Evolutionary conservation across 116 monocot genomes (phyloP).

Genomic region (Zostera marina): DNA sequence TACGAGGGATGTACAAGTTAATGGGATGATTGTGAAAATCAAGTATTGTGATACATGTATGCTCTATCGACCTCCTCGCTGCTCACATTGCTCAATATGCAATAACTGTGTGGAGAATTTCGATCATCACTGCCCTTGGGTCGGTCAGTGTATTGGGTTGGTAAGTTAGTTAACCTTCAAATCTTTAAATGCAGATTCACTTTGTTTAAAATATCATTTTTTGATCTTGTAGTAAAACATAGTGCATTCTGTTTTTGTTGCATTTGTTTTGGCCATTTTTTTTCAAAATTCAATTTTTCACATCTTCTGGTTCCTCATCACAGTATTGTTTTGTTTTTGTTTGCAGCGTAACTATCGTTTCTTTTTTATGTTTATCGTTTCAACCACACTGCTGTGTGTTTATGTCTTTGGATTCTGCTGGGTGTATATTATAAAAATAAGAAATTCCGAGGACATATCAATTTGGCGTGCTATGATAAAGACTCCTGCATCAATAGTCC

Average conservation of each 20-base stretch:
- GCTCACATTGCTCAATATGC: slow-evolving; percentile 84
- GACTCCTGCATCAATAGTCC: slow-evolving; percentile 52
- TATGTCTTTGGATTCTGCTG: slow-evolving; percentile 80
- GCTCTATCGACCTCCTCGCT: slow-evolving; percentile 77
- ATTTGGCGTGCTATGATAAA: slow-evolving; percentile 66
- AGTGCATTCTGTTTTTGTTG: too few species aligned
- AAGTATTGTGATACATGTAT: slow-evolving; percentile 78
- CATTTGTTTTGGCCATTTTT: too few species aligned
- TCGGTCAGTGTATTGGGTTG: slow-evolving; percentile 77
- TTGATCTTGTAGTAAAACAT: too few species aligned
- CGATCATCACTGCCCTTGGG: slow-evolving; percentile 87
- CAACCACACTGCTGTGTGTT: slow-evolving; percentile 64
- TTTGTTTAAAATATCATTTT: too few species aligned
- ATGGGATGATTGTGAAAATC: slow-evolving; percentile 54
- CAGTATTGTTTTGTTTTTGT: slow-evolving; percentile 1
- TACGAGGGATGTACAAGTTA: slow-evolving; percentile 38
- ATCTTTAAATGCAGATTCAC: not conserved
- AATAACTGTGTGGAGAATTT: slow-evolving; percentile 71
- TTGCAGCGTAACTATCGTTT: slow-evolving; percentile 78
- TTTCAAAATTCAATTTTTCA: not conserved
- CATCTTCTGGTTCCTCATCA: not conserved
- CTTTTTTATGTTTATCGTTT: slow-evolving; percentile 85
- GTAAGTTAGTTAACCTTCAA: slow-evolving; percentile 13
- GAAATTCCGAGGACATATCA: slow-evolving; percentile 33
- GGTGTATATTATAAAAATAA: slow-evolving; percentile 50